Evolutionary conservation across 1,139 yeast genomes (phyloP).

Genomic region (Scheffersomyces segobiensis): DNA sequence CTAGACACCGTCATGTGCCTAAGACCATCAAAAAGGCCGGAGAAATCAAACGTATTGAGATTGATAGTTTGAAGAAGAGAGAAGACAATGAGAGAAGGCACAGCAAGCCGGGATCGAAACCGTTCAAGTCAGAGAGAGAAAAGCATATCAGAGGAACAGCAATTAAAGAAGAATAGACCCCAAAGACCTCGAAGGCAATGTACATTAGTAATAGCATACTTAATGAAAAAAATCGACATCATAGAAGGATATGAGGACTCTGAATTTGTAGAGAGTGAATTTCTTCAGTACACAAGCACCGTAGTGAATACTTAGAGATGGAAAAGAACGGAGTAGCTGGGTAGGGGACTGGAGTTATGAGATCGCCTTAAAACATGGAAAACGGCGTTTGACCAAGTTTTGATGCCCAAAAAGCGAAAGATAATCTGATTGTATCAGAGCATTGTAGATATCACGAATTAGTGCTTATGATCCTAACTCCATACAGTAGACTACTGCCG

Average conservation of each 20-base stretch:
- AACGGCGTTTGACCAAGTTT: no score
- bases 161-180: constrained; percentile 41
- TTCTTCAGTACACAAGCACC: background rate
- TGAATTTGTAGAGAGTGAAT: background rate
- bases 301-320: background rate
- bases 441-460: no score
- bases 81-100: constrained; percentile 82
- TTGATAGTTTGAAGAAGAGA: constrained; percentile 70
- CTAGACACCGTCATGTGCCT: constrained; percentile 92
- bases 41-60: constrained; percentile 78
- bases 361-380: background rate
- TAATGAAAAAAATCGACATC: background rate
- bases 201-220: background rate
- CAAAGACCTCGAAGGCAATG: background rate
- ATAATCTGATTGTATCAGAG: no score
- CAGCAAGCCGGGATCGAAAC: constrained; percentile 67
- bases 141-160: constrained; percentile 87
- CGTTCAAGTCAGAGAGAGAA: constrained; percentile 69
- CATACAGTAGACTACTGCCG: no score
- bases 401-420: no score
- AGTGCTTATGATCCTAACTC: no score
- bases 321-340: no score
- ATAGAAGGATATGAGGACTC: background rate
- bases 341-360: background rate
- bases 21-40: constrained; percentile 81